phyloP scores from a whole-genome alignment of 73 alveolate genomes.

The Stentor coeruleus region DNA sequence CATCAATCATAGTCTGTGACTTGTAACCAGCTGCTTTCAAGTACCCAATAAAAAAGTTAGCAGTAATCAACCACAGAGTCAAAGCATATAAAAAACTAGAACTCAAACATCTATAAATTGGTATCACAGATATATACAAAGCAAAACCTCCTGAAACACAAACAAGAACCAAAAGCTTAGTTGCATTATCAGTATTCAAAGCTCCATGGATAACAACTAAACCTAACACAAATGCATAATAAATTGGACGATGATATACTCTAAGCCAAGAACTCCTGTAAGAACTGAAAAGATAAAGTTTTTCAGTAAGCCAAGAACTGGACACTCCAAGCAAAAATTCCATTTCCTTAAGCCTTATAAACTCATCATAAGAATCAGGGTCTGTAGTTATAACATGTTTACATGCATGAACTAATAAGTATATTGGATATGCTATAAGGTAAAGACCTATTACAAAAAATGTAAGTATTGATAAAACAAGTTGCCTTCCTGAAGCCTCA shows the following conservation, averaged over 20 bases:
- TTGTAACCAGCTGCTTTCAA: background rate
- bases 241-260: background rate
- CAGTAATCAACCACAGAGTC: background rate
- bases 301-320: constrained; percentile 7
- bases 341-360: background rate
- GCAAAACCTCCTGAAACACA: background rate
- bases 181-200: background rate
- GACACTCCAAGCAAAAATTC: background rate
- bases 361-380: background rate
- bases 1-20: background rate
- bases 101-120: background rate
- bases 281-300: background rate
- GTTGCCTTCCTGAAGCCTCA: background rate
- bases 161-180: background rate
- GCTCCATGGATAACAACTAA: background rate
- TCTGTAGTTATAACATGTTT: background rate
- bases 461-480: background rate
- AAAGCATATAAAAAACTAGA: background rate
- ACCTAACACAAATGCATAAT: background rate
- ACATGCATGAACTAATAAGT: background rate
- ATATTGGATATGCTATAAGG: background rate
- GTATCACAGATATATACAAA: background rate
- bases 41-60: background rate
- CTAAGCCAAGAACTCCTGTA: background rate
- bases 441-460: background rate